A percentile compares a stretch with the other conserved stretches of the same genome.
phyloP scores from a whole-genome alignment of 176 grass and related monocot species.

The Elaeis guineensis region DNA sequence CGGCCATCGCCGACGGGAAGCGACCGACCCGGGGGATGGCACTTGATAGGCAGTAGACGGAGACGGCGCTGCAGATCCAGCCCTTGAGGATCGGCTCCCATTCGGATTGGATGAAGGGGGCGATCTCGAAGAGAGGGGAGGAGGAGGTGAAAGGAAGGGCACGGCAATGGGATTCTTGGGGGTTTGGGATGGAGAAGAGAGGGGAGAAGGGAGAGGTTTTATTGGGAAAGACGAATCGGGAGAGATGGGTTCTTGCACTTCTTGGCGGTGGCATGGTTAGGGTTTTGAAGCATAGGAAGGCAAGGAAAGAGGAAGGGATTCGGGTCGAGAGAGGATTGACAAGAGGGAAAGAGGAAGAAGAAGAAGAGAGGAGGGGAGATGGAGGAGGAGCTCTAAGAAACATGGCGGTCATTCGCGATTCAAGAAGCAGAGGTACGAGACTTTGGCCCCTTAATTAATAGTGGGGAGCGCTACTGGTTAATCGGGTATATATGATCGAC shows the following conservation, averaged over 20 bases:
- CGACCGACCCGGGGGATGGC: slow-evolving; percentile 48
- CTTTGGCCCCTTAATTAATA: too few species aligned
- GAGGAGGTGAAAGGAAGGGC: slow-evolving; percentile 5
- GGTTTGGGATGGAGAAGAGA: slow-evolving; percentile 3
- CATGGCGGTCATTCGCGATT: too few species aligned
- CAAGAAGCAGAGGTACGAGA: too few species aligned
- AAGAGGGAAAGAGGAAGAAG: too few species aligned
- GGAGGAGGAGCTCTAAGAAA: too few species aligned
- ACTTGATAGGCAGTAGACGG: slow-evolving; percentile 53
- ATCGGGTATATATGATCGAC: too few species aligned
- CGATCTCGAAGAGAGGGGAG: slow-evolving; percentile 18
- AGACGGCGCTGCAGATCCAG: slow-evolving; percentile 48
- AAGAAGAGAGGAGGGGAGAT: too few species aligned
- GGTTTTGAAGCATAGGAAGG: slow-evolving; percentile 8
- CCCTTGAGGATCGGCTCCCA: slow-evolving; percentile 50
- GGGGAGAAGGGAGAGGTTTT: neutral
- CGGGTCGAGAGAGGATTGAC: neutral
- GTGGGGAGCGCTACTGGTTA: too few species aligned
- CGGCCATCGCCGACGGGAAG: slow-evolving; percentile 29
- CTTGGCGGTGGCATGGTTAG: slow-evolving; percentile 7
- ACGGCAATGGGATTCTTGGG: neutral
- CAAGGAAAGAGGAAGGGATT: neutral
- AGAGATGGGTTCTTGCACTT: slow-evolving; percentile 2
- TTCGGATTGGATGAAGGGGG: slow-evolving; percentile 41
- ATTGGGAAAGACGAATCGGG: slow-evolving; percentile 1